Conservation (phyloP, 371 early-diverging fungal genomes). For the Blakeslea trispora region DNA sequence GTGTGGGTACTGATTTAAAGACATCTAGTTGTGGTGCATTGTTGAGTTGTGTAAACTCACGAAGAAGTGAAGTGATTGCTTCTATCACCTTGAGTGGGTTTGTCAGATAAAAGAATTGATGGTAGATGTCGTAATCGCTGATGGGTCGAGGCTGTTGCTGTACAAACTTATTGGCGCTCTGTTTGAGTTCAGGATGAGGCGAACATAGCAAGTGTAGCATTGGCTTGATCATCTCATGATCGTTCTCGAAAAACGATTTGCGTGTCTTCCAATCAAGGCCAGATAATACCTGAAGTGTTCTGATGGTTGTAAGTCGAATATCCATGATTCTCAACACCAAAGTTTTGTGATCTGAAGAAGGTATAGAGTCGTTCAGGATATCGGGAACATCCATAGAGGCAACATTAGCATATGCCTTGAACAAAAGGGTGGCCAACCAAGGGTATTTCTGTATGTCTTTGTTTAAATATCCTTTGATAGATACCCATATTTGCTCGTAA, state of each 20-base stretch:
- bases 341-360: conserved; percentile 2
- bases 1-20: conserved; percentile 20
- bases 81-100: conserved; percentile 23
- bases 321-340: neutral
- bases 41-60: conserved; percentile 30
- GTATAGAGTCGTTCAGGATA: conserved; percentile 3
- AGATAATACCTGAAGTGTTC: conserved; percentile 2
- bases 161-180: conserved; percentile 3
- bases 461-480: conserved; percentile 5
- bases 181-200: conserved; percentile 22
- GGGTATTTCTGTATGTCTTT: neutral
- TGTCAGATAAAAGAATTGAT: conserved; percentile 8
- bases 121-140: conserved; percentile 6
- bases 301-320: neutral
- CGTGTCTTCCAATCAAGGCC: conserved; percentile 2
- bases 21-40: conserved; percentile 18
- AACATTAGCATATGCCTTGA: conserved; percentile 29
- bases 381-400: conserved; percentile 23
- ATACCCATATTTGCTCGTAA: conserved; percentile 21
- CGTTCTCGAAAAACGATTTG: conserved; percentile 4
- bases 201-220: conserved; percentile 26
- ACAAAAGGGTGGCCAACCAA: conserved; percentile 13
- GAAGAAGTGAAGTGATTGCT: conserved; percentile 22
- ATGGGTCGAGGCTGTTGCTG: conserved; percentile 9
- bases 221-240: conserved; percentile 19